These are phyloP conservation scores for Pleurotus tuber-regium DNA, from an alignment of 768 basidiomycete species.

Conservation along the genomic window DNA sequence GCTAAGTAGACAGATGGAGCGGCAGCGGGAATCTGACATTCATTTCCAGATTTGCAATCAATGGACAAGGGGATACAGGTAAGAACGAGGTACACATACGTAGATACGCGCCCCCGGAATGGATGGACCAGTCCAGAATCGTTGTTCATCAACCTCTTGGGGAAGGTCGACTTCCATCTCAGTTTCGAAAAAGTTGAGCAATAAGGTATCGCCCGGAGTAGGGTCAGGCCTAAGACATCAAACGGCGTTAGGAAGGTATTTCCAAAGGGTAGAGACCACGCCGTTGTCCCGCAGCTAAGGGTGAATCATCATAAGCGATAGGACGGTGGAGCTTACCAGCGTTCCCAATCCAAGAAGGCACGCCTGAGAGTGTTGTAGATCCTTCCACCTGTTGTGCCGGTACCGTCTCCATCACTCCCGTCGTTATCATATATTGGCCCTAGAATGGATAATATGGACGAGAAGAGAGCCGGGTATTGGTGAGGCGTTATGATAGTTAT, in stretches of 20 bases:
- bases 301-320: too few relatives aligned
- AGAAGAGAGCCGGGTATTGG: slow-evolving; percentile 82
- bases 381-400: slow-evolving; percentile 80
- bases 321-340: too few relatives aligned
- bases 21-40: slow-evolving; percentile 62
- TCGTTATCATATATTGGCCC: slow-evolving; percentile 75
- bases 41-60: slow-evolving; percentile 4
- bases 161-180: slow-evolving; percentile 76
- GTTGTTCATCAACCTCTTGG: slow-evolving; percentile 64
- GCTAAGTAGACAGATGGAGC: slow-evolving; percentile 42
- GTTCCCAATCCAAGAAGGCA: slow-evolving; percentile 10
- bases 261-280: slow-evolving; percentile 13
- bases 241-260: slow-evolving; percentile 26
- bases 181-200: slow-evolving; percentile 82
- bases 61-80: not conserved
- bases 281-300: too few relatives aligned
- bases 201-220: slow-evolving; percentile 58
- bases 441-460: slow-evolving; percentile 59
- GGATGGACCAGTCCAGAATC: slow-evolving; percentile 51
- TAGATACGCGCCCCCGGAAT: slow-evolving; percentile 4
- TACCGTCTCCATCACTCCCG: slow-evolving; percentile 79
- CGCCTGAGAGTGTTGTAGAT: slow-evolving; percentile 83
- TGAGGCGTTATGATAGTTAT: slow-evolving; percentile 80
- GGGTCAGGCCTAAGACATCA: slow-evolving; percentile 77
- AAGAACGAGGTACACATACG: slow-evolving; percentile 39